Conservation (phyloP, 768 basidiomycete genomes). For the Trametes cubensis region DNA sequence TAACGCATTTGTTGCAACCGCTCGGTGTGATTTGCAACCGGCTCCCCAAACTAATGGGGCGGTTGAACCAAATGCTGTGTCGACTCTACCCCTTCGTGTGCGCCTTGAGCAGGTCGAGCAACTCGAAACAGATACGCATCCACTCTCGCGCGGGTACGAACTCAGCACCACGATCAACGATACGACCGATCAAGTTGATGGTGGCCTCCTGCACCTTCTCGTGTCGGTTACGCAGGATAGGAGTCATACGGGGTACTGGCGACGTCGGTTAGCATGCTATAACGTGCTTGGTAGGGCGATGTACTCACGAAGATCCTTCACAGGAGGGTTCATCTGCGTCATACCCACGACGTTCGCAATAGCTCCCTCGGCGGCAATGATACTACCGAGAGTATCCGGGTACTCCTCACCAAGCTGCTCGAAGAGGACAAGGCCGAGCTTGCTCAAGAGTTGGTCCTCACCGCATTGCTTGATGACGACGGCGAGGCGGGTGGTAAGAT, state of each 20-base stretch:
- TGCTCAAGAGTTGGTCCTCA: constrained; percentile 93
- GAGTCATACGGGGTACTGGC: constrained; percentile 97
- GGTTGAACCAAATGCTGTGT: too few relatives aligned
- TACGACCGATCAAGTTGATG: constrained; percentile 99
- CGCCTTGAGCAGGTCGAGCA: constrained; percentile 94
- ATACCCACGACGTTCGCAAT: constrained; percentile 99
- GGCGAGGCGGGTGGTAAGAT: constrained; percentile 92
- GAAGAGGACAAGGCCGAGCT: constrained; percentile 94
- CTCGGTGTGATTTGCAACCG: too few relatives aligned
- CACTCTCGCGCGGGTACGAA: constrained; percentile 98
- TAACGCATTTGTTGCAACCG: too few relatives aligned
- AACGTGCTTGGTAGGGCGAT: background rate
- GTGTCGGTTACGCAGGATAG: constrained; percentile 98
- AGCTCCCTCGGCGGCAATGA: constrained; percentile 97
- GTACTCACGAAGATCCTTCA: constrained; percentile 94
- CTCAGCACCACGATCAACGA: constrained; percentile 98
- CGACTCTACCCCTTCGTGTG: constrained; percentile 99
- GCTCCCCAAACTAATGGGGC: too few relatives aligned
- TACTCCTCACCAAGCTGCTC: constrained; percentile 99
- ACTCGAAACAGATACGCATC: constrained; percentile 99
- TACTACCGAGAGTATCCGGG: constrained; percentile 97
- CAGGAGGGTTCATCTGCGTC: constrained; percentile 99
- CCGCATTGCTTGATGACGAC: constrained; percentile 99
- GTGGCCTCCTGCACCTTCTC: constrained; percentile 99
- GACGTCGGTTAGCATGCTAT: constrained; percentile 21